These are phyloP conservation scores for Nakataea oryzae DNA, from an alignment of 2,329 filamentous ascomycete genomes.

Conservation along the genomic window DNA sequence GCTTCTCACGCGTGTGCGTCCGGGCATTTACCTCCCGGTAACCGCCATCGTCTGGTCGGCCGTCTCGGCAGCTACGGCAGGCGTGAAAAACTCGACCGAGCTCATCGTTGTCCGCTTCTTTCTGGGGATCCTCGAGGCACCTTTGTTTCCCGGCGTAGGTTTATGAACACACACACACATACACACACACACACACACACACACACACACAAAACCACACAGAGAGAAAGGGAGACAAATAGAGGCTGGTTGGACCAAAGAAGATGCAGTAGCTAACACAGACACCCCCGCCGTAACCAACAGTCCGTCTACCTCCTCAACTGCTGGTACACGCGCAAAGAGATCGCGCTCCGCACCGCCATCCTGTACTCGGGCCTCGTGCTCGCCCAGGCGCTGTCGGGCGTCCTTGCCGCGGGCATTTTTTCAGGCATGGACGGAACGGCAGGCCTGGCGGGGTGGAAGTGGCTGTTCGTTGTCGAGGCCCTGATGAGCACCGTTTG, in stretches of 20 bases:
- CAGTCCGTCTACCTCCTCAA: slow-evolving; percentile 26
- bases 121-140: slow-evolving; percentile 14
- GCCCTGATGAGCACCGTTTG: background rate
- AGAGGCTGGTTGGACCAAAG: no score
- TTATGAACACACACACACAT: background rate
- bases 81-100: slow-evolving; percentile 21
- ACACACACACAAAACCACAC: no score
- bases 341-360: slow-evolving; percentile 49
- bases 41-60: slow-evolving; percentile 29
- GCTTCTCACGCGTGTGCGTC: background rate
- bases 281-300: background rate
- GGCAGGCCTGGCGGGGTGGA: slow-evolving; percentile 1
- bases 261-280: background rate
- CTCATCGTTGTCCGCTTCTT: slow-evolving; percentile 31
- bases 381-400: slow-evolving; percentile 57
- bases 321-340: slow-evolving; percentile 56
- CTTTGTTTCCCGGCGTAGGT: background rate
- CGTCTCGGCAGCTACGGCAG: slow-evolving; percentile 30
- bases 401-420: slow-evolving; percentile 48
- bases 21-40: background rate
- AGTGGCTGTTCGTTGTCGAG: slow-evolving; percentile 4
- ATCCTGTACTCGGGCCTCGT: slow-evolving; percentile 48
- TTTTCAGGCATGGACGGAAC: background rate
- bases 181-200: no score
- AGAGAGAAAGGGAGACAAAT: no score